phyloP scores from a whole-genome alignment of 2,329 filamentous ascomycete genomes.

The Diaporthe helianthi region DNA sequence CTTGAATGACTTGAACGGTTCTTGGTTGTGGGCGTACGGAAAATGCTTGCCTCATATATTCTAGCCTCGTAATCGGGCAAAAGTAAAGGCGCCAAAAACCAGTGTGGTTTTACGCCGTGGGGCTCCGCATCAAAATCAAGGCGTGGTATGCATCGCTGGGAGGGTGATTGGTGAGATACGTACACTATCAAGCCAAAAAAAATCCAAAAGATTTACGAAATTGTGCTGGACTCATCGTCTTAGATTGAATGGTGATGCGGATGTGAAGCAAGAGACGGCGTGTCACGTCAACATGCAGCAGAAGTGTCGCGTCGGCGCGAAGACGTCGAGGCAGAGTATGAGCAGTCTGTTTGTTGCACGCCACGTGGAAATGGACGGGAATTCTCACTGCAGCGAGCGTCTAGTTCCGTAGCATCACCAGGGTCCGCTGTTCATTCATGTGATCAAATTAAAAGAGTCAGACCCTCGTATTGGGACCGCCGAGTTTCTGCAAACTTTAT shows the following conservation, averaged over 20 bases:
- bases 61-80: conserved; percentile 43
- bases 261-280: not conserved
- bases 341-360: not conserved
- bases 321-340: too few relatives aligned
- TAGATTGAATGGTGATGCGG: not conserved
- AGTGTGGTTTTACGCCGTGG: conserved; percentile 33
- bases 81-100: conserved; percentile 39
- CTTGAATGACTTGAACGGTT: conserved; percentile 37
- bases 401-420: not conserved
- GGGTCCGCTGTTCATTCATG: not conserved
- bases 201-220: conserved; percentile 23
- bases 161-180: conserved; percentile 30
- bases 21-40: conserved; percentile 46
- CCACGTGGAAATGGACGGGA: not conserved
- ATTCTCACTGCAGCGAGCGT: not conserved
- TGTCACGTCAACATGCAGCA: not conserved
- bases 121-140: conserved; percentile 27
- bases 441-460: too few relatives aligned
- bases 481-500: not conserved
- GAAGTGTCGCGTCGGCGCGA: not conserved
- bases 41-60: conserved; percentile 46
- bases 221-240: not conserved
- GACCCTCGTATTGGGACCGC: not conserved
- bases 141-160: conserved; percentile 30
- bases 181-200: conserved; percentile 35